phyloP scores from a whole-genome alignment of 2,329 filamentous ascomycete genomes.

The Fusarium sp. region DNA sequence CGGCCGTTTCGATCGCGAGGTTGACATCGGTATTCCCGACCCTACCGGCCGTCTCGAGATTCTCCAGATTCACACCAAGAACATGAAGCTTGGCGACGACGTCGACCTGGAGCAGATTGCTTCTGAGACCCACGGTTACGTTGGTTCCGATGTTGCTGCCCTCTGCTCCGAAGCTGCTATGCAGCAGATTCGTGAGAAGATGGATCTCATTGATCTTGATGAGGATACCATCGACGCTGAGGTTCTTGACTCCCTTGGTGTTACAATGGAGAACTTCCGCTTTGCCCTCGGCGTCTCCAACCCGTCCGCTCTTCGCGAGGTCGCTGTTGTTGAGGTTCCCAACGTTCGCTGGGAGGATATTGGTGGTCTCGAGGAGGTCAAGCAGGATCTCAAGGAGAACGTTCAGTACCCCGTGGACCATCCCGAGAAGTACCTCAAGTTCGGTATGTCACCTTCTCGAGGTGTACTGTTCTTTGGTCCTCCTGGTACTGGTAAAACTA shows the following conservation, averaged over 20 bases:
- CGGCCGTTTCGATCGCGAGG: conserved; percentile 98
- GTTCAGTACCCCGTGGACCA: conserved; percentile 99
- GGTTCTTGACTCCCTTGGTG: conserved; percentile 96
- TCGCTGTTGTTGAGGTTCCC: conserved; percentile 98
- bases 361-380: conserved; percentile 97
- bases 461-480: conserved; percentile 99
- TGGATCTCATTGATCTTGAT: conserved; percentile 98
- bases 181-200: conserved; percentile 99
- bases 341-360: conserved; percentile 99
- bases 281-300: conserved; percentile 98
- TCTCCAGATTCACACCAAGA: conserved; percentile 99
- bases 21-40: conserved; percentile 98
- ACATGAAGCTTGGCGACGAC: conserved; percentile 98
- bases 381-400: conserved; percentile 98
- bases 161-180: conserved; percentile 99
- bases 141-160: conserved; percentile 97
- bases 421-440: conserved; percentile 99
- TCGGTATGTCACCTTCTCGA: conserved; percentile 95
- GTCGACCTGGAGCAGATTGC: conserved; percentile 98
- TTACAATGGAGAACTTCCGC: conserved; percentile 99
- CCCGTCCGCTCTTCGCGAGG: conserved; percentile 97
- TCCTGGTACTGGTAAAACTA: conserved; percentile 99
- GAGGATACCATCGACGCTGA: conserved; percentile 99
- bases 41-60: conserved; percentile 99
- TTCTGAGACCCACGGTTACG: conserved; percentile 97